Conservation (phyloP, 495 filamentous ascomycete species). For the Echria macrotheca region DNA sequence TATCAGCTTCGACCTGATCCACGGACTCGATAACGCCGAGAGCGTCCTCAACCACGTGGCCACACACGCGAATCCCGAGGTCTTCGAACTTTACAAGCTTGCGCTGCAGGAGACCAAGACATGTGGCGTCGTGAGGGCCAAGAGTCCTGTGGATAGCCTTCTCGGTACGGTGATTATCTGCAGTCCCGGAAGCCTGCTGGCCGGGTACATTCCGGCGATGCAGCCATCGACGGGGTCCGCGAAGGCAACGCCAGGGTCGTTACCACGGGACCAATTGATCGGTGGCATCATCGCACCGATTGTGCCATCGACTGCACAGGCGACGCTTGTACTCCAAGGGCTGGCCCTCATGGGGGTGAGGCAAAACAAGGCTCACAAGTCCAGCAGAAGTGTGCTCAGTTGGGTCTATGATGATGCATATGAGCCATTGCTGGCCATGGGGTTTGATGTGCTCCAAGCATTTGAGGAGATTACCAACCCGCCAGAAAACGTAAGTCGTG, state of each 20-base stretch:
- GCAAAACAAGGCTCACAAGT: slow-evolving; percentile 72
- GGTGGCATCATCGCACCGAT: slow-evolving; percentile 80
- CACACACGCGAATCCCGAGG: slow-evolving; percentile 68
- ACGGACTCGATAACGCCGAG: slow-evolving; percentile 71
- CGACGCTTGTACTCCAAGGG: slow-evolving; percentile 67
- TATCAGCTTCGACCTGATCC: slow-evolving; percentile 71
- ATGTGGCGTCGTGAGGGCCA: slow-evolving; percentile 80
- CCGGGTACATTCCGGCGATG: slow-evolving; percentile 65
- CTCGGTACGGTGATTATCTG: slow-evolving; percentile 83
- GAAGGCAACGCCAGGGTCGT: background rate
- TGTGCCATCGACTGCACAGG: slow-evolving; percentile 64
- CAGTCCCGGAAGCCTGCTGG: slow-evolving; percentile 58
- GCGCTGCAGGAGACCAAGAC: slow-evolving; percentile 66
- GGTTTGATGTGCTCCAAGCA: slow-evolving; percentile 66
- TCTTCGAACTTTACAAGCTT: slow-evolving; percentile 75
- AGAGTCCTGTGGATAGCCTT: slow-evolving; percentile 59
- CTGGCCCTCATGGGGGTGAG: slow-evolving; percentile 74
- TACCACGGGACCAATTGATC: slow-evolving; percentile 37
- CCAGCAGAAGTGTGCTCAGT: slow-evolving; percentile 64
- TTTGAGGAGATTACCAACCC: slow-evolving; percentile 80
- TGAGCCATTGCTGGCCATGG: slow-evolving; percentile 68
- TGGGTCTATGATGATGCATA: slow-evolving; percentile 70
- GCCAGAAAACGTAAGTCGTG: slow-evolving; percentile 50
- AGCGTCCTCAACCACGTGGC: slow-evolving; percentile 70
- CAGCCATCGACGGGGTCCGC: slow-evolving; percentile 22